Evolutionary conservation across 345 rosid species (phyloP).

Genomic region (Hirschfeldia incana): DNA sequence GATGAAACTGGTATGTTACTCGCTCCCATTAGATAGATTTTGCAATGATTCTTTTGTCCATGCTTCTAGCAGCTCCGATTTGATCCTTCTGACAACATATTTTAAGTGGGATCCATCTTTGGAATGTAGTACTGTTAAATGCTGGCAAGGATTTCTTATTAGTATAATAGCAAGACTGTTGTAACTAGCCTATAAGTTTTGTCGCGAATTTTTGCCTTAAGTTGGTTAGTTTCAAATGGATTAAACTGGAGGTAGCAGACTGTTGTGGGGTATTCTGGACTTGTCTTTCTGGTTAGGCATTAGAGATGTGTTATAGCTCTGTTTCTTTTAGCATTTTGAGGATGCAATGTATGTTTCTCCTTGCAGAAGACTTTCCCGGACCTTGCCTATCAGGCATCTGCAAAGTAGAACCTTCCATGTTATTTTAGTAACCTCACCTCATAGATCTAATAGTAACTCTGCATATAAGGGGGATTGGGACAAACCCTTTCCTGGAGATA

Average conservation of each 20-base stretch:
- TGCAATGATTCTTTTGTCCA: constrained; percentile 21
- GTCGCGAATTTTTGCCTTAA: constrained; percentile 7
- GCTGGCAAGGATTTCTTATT: constrained; percentile 5
- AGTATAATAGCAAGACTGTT: constrained; percentile 13
- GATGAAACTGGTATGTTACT: constrained; percentile 64
- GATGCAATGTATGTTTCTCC: not conserved
- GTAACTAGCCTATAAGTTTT: not conserved
- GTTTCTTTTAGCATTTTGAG: not conserved
- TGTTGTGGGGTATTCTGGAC: not conserved
- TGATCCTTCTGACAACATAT: constrained; percentile 12
- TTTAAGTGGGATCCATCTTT: constrained; percentile 30
- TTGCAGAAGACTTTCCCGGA: not conserved
- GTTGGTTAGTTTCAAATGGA: not conserved
- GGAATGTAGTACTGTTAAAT: not conserved
- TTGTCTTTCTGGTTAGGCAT: constrained; percentile 6
- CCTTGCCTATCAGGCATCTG: not conserved
- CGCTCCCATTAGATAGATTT: constrained; percentile 17
- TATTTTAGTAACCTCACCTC: constrained; percentile 12
- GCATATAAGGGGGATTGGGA: constrained; percentile 1
- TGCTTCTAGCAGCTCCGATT: constrained; percentile 3
- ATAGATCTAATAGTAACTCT: constrained; percentile 7
- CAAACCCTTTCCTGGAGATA: not conserved
- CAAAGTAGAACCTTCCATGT: not conserved
- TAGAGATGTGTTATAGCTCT: not conserved
- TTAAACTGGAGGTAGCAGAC: constrained; percentile 9